Base-by-base conservation (phyloP, 345 rosid genomes). In the Populus deltoides region DNA sequence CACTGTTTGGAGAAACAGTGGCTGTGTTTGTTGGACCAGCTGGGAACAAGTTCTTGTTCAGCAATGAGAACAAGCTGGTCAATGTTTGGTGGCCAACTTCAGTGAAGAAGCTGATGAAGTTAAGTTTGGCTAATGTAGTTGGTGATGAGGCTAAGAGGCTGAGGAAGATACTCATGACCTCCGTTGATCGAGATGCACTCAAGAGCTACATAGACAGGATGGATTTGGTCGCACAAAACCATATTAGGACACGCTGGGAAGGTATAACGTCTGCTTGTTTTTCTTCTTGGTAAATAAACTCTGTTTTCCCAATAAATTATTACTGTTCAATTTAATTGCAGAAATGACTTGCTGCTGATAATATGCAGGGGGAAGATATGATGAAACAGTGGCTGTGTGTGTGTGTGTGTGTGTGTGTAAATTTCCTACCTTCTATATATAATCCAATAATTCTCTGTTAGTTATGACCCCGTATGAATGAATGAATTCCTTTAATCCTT, bases 81-180 rank as follows among this genome's bases (percentile, higher is more conserved):
- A 35, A 29, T 9, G 3, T 29, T 18, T 71, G 80, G 80, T 47
- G 71, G 76, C 71, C 75, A 7, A 20, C 2, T 15, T 16, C 74
- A 3, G 15, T 41, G 25, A 59, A 41, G 55, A 38, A 15, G 55
- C 57, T 74, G 49, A 6, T 74, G 39, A 77, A 62, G 49, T 45
- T 72, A 61, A 35, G 75, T 51, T 79, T 83, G 39, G 1, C 68
- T 51, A 68, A 36, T 65, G 66, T 76, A 65, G 74, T 67, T 29
- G 83, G 86, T 12, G 83, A 79, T 8, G 81, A 80, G 18, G 86
- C 67, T 25, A 80, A 62, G 81, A 57, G 51, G 31, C 22, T 62
- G 36, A 74, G 74, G 71, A 74, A 65, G 81, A 55, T 77, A 62
- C 55, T 80, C 33, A 4, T 33, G 55, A 61, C 36, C 5, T 70